Base-by-base conservation (phyloP, 2,329 filamentous ascomycete genomes). In the Aotearoamyces nothofagi region DNA sequence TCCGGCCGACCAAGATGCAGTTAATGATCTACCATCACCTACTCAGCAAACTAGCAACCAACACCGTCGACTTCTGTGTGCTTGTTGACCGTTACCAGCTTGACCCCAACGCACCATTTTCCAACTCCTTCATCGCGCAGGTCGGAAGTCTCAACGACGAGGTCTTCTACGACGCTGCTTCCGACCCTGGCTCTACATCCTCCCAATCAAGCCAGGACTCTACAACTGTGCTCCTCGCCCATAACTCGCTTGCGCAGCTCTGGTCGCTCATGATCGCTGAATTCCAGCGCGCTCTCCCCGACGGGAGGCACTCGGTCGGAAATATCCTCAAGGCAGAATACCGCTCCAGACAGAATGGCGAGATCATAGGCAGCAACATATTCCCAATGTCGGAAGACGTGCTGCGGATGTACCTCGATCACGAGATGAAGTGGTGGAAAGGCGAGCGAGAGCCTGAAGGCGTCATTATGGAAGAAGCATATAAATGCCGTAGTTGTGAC, bases 21-120 rank as follows among this genome's bases (percentile, higher is more conserved):
- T 61, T 96, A 1, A 84, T 92, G 53, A 59, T 96, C 0, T 98
- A 96, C 47, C 84, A 87, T 39, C 74, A 75, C 15, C 72, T 96
- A 30, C 61, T 98, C n/a, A 70, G 74, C 7, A 65, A 74, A 3
- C 70, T 96, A 43, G 80, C 78, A 1, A 64, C 69, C 1, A 76
- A 76, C 27, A 63, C 66, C 5, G 62, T 93, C 1, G 69, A 83
- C 32, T 80, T 83, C 19, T 53, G 69, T 12, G 55, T 61, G 1
- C 60, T 96, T 1, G 73, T 87, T 33, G 50, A 60, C 5, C 74
- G 84, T 1, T 92, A 93, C 41, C 59, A 63, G 0, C 58, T 94
- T 5, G 62, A 81, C 16, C 53, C 69, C 0, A 56, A 77, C 9
- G 62, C 62, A 3, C 47, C 61, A 0, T 92, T 96, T 47, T 84